Base-by-base conservation (phyloP, 805 yeast genomes). In the Saccharomycopsis sp. region DNA sequence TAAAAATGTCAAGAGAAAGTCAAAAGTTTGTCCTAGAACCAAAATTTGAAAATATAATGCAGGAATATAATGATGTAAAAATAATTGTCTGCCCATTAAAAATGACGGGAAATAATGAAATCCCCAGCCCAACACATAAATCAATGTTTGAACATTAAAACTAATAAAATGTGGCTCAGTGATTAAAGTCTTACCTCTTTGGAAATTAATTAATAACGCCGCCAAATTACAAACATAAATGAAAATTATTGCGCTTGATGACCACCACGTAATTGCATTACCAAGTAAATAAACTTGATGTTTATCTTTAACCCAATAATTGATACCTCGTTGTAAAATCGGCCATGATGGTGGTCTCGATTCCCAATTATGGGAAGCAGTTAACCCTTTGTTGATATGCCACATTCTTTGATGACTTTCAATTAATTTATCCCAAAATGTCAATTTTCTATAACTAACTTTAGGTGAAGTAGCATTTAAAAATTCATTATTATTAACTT, bases 41-140 rank as follows among this genome's bases (percentile, higher is more conserved):
- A 86, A 69, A 43, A 85, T 70, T 38, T 87, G 93, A 64, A 93
- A 93, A 67, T 87, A 93, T 43, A 86, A 74, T 1, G 97, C 86
- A 28, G 98, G 97, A 53, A 93, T 68, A 60, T 88, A 88, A 64
- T 89, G 97, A 60, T 89, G 97, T 61, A 89, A 72, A 68, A 90
- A 89, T 60, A 85, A 82, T 66, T 89, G 97, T 68, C 97, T 82
- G 51, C 77, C 74, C 97, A 90, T 89, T 56, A 89, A 70, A 67
- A 76, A 89, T 71, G 88, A 89, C 51, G 96, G 96, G 60, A 85
- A 75, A 61, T 83, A 89, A 66, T 93, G 99, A 28, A 87, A 74
- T 16, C 77, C 72, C 93, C 96, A 93, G 9, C 90, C 96, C 6
- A 75, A 56, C 33, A 79, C 56, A 60, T 77, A 85, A 26, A 75